Evolutionary conservation across 164 flowering plant genomes (phyloP), one percentile per base, ranked within the genome.

Genomic region (Berberis thunbergii): DNA sequence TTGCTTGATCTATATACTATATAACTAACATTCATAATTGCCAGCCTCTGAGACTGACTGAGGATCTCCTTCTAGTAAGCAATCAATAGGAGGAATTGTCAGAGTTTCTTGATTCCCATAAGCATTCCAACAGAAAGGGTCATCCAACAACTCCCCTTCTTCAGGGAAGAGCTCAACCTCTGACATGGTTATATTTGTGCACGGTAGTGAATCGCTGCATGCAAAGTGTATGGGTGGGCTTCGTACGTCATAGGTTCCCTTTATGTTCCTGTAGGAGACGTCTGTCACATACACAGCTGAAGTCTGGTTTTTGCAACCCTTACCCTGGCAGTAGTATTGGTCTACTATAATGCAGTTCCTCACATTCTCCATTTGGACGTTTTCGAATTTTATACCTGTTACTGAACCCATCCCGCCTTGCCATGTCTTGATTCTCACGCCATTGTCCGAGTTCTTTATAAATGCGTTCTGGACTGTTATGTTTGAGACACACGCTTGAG

Each of bases 61-160:
- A 86, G 80, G 75, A 79, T 81, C 50, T 84, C 98, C 71, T 75
- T 87, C 84, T 86, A 80, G 85, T 63, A 88, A 78, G 67, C 96
- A 88, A 72, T 59, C 67, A 45, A 88, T 73, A 26, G 90, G 96
- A 59, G 96, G 92, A 12, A 82, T 82, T 2, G 92, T 86, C 3
- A 76, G 41, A 0, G 92, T 85, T 43, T 83, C 80, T 70, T 78
- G 83, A 38, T 41, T 69, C 26, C 96, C 96, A 57, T 83, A 88
- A 41, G 92, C 83, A 67, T 88, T 86, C 96, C 96, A 86, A 49
- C 96, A 88, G 65, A 85, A 86, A 0, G 96, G 96, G 42, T 89
- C 89, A 48, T 82, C 86, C 13, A 84, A 70, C 44, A 79, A 50
- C 58, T 82, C 82, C 0, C 96, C 90, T 60, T 81, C 81, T 10